Percentiles rank a stretch among this genome's conserved stretches.
Conservation (phyloP, 495 filamentous ascomycete genomes). For the Hamigera avellanea region DNA sequence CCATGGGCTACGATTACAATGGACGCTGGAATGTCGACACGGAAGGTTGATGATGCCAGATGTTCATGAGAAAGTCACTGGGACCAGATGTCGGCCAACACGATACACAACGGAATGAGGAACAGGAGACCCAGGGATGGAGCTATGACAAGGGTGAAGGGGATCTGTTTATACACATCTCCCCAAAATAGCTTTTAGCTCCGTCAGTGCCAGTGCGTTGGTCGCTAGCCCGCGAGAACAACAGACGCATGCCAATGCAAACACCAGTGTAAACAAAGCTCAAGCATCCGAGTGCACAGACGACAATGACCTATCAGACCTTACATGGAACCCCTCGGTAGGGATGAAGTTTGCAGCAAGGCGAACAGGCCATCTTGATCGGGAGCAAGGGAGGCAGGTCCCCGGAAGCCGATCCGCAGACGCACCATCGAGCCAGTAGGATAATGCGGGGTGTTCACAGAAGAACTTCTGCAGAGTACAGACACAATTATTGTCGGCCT, state of each 20-base stretch:
- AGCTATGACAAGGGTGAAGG: conserved; percentile 16
- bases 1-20: conserved; percentile 28
- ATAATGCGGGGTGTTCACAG: background rate
- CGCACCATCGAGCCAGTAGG: conserved; percentile 1
- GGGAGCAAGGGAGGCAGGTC: conserved; percentile 30
- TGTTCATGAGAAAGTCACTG: no score
- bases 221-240: conserved; percentile 18
- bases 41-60: background rate
- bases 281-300: conserved; percentile 22
- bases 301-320: conserved; percentile 31
- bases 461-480: no score
- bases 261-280: conserved; percentile 31
- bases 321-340: conserved; percentile 34
- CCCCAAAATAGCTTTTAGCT: conserved; percentile 16
- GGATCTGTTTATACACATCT: conserved; percentile 31
- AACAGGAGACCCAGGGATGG: no score
- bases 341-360: conserved; percentile 33
- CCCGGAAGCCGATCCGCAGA: conserved; percentile 12
- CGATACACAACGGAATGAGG: no score
- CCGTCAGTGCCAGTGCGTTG: conserved; percentile 1
- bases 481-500: no score
- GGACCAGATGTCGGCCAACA: background rate
- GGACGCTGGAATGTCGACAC: background rate
- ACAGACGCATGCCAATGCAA: conserved; percentile 33
- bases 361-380: conserved; percentile 17